Conservation (phyloP, 129 eudicot genomes). For the Lonicera japonica region DNA sequence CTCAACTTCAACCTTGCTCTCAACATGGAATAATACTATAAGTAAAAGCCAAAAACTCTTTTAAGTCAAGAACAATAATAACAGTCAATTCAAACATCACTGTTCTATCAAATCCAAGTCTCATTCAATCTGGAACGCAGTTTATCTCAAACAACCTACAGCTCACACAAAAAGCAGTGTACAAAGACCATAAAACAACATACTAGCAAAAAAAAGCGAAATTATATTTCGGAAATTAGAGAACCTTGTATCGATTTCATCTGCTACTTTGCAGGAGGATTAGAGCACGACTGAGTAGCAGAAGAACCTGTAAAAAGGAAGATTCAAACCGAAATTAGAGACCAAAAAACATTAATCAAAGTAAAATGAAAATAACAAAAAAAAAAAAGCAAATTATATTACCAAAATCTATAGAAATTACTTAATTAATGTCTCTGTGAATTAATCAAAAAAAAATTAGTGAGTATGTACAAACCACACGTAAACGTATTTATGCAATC, state of each 20-base stretch:
- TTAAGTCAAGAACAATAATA: not conserved
- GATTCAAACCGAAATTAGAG: constrained; percentile 39
- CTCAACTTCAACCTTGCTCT: not conserved
- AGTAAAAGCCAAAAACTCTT: not conserved
- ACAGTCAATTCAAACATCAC: constrained; percentile 3
- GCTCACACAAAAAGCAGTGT: not conserved
- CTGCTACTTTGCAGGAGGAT: constrained; percentile 26
- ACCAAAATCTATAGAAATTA: too few relatives aligned
- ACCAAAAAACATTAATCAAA: constrained; percentile 22
- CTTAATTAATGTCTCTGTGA: constrained; percentile 11
- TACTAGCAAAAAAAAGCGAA: not conserved
- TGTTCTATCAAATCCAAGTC: not conserved
- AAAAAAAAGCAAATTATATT: constrained; percentile 6
- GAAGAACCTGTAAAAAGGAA: constrained; percentile 34
- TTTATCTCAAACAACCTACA: not conserved
- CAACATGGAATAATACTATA: not conserved
- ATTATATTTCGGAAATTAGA: not conserved
- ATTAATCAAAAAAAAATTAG: not conserved
- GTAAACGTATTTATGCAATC: constrained; percentile 11
- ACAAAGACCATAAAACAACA: not conserved
- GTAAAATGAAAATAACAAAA: not conserved
- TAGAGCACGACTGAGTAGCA: constrained; percentile 32
- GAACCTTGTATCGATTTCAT: constrained; percentile 26
- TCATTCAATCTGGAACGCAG: not conserved
- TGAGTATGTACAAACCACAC: not conserved